These are phyloP conservation scores for Saccharomycopsis fodiens DNA, from an alignment of 805 yeast species.

Conservation along the genomic window DNA sequence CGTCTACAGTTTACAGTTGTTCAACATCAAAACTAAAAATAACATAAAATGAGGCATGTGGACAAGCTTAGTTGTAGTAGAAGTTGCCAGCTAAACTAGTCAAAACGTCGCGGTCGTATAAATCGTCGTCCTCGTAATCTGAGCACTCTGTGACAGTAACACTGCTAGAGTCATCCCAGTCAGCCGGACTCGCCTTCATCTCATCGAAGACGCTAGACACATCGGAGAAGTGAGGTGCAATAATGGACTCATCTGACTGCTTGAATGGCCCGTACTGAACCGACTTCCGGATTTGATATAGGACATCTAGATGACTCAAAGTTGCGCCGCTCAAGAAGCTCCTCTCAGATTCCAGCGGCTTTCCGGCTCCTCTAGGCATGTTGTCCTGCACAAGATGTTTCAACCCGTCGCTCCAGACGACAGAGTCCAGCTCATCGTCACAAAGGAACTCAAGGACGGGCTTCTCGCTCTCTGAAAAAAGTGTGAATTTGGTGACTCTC, in stretches of 20 bases:
- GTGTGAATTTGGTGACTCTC: constrained; percentile 1
- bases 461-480: not conserved
- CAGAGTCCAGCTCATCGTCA: not conserved
- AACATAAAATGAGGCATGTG: not conserved
- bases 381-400: not conserved
- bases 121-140: not conserved
- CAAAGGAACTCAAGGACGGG: constrained; percentile 1
- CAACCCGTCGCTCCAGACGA: constrained; percentile 7
- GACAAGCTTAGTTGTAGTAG: not conserved
- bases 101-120: not conserved
- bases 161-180: not conserved
- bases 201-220: not conserved
- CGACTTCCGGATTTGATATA: constrained; percentile 1
- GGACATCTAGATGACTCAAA: constrained; percentile 1
- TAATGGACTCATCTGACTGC: not conserved
- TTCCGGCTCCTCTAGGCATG: too few relatives aligned
- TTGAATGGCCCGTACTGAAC: constrained; percentile 8
- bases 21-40: not conserved
- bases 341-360: not conserved
- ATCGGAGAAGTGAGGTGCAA: not conserved
- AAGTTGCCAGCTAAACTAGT: not conserved
- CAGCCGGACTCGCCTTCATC: not conserved
- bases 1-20: too few relatives aligned
- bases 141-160: not conserved
- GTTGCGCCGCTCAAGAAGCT: not conserved